These are phyloP conservation scores for Alternaria gaisen DNA, from an alignment of 2,329 filamentous ascomycete species.

Conservation along the genomic window DNA sequence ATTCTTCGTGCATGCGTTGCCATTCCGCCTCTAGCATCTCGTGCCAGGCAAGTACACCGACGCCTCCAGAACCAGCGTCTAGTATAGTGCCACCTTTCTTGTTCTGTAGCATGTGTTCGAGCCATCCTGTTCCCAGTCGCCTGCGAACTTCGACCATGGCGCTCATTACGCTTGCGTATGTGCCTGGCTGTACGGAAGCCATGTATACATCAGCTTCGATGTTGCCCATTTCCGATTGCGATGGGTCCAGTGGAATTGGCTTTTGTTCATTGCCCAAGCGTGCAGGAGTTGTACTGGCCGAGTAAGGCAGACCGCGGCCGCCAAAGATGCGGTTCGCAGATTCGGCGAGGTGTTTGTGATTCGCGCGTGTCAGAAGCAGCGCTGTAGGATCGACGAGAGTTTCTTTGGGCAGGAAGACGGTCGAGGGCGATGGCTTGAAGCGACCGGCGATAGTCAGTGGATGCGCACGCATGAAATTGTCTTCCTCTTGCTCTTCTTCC, in stretches of 20 bases:
- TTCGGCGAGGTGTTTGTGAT: constrained; percentile 74
- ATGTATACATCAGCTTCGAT: constrained; percentile 80
- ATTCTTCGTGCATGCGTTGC: constrained; percentile 67
- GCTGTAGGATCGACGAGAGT: constrained; percentile 75
- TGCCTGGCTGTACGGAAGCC: constrained; percentile 72
- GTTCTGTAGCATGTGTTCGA: constrained; percentile 69
- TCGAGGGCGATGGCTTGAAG: constrained; percentile 76
- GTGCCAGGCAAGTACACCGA: constrained; percentile 77
- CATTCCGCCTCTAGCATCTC: constrained; percentile 84
- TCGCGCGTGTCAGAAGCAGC: constrained; percentile 71
- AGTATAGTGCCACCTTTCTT: constrained; percentile 71
- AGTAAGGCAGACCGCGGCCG: constrained; percentile 77
- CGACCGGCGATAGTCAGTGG: constrained; percentile 77
- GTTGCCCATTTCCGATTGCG: constrained; percentile 72
- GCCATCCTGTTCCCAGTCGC: constrained; percentile 75
- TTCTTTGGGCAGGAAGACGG: constrained; percentile 76
- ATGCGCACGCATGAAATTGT: constrained; percentile 70
- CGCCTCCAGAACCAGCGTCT: constrained; percentile 78
- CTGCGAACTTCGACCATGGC: constrained; percentile 77
- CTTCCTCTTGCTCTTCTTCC: constrained; percentile 41
- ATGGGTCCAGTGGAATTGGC: constrained; percentile 70
- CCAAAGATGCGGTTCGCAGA: constrained; percentile 80
- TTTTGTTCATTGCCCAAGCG: constrained; percentile 66
- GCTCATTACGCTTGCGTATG: constrained; percentile 73
- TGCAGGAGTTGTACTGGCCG: constrained; percentile 71